Percentiles rank a stretch among this genome's conserved stretches.
phyloP scores from a whole-genome alignment of 805 yeast species.

The Scheffersomyces coipomensis region DNA sequence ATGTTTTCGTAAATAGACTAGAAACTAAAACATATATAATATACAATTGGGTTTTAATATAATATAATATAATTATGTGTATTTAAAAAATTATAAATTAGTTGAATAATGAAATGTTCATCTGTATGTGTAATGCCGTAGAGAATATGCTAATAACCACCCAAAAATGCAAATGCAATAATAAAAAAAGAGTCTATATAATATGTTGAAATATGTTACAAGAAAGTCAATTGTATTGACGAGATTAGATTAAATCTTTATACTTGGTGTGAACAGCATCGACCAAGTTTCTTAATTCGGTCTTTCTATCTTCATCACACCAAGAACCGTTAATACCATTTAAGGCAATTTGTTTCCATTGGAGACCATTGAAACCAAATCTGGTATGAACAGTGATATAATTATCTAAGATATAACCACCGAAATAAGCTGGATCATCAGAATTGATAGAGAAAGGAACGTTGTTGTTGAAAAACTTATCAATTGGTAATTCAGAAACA shows the following conservation, averaged over 20 bases:
- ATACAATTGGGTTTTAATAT: no score
- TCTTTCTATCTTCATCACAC: conserved; percentile 58
- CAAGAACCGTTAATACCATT: conserved; percentile 74
- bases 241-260: conserved; percentile 8
- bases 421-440: conserved; percentile 61
- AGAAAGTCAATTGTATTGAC: neutral
- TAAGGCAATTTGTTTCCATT: conserved; percentile 64
- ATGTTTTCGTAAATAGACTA: no score
- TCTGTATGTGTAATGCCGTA: neutral
- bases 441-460: conserved; percentile 72
- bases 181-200: neutral
- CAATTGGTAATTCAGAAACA: conserved; percentile 66
- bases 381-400: conserved; percentile 58
- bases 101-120: neutral
- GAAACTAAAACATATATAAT: no score
- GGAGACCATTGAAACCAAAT: conserved; percentile 58
- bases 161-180: neutral
- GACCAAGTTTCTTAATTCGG: conserved; percentile 44
- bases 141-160: neutral
- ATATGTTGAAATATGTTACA: neutral
- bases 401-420: conserved; percentile 80
- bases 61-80: no score
- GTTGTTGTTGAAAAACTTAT: conserved; percentile 54
- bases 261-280: conserved; percentile 44
- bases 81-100: no score